These are phyloP conservation scores for Groenewaldozyma tartarivorans DNA, from an alignment of 805 yeast species.

Conservation along the genomic window DNA sequence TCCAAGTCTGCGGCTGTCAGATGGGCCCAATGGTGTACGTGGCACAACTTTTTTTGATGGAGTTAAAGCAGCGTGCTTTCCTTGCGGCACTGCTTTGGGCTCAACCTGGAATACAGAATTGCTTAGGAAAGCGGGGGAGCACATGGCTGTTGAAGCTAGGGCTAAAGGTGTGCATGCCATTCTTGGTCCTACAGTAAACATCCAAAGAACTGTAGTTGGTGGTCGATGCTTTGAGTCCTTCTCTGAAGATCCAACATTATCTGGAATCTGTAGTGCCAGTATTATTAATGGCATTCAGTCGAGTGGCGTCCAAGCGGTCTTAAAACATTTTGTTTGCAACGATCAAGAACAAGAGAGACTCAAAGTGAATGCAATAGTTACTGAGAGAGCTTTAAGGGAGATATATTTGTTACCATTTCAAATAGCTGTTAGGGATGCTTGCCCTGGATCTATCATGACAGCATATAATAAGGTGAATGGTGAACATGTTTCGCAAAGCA, in stretches of 20 bases:
- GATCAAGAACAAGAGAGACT: constrained; percentile 51
- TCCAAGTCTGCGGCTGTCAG: constrained; percentile 41
- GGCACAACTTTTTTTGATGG: constrained; percentile 47
- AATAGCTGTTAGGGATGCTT: constrained; percentile 42
- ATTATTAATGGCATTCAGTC: constrained; percentile 47
- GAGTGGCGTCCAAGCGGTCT: constrained; percentile 41
- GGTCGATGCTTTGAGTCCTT: constrained; percentile 57
- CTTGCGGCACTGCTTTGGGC: constrained; percentile 53
- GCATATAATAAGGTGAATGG: constrained; percentile 58
- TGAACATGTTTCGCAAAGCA: constrained; percentile 42
- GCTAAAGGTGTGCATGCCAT: constrained; percentile 44
- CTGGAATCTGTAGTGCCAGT: constrained; percentile 39
- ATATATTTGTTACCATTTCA: constrained; percentile 56
- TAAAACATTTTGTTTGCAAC: constrained; percentile 56
- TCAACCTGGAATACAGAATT: constrained; percentile 46
- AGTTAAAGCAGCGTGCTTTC: constrained; percentile 48
- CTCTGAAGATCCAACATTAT: constrained; percentile 49
- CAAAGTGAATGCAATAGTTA: constrained; percentile 38
- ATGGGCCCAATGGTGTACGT: constrained; percentile 59
- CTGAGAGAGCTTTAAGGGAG: constrained; percentile 57
- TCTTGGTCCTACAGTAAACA: constrained; percentile 44
- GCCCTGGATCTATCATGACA: constrained; percentile 52
- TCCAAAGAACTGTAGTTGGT: constrained; percentile 48
- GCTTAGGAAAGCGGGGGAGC: constrained; percentile 38
- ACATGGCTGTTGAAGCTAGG: constrained; percentile 47